Evolutionary conservation across 2,329 filamentous ascomycete genomes (phyloP), one percentile per base, ranked within the genome.

Genomic region (Exophiala sp.): DNA sequence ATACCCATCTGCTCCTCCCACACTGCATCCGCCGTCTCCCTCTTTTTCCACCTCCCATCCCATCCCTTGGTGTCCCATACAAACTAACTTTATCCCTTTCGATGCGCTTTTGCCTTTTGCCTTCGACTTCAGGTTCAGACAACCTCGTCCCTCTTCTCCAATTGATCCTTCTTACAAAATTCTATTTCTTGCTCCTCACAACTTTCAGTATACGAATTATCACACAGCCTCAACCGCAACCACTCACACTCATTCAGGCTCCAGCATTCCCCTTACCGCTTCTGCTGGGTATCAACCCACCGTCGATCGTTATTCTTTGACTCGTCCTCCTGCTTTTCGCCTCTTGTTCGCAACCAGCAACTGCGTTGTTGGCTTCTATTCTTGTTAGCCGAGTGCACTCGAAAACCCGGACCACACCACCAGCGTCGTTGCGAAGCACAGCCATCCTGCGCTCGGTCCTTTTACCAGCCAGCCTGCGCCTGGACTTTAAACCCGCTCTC

Each of bases 231-330:
- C 22, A 43, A 44, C 43, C 37, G 46, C 24, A 43, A 39, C 40
- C 37, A 45, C 43, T n/a, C 38, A 45, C 54, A 34, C 43, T 57
- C 54, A 45, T 54, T 54, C 54, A 57, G 54, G 54, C 54, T 51
- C 49, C 54, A 54, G 38, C 48, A 41, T 56, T 56, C 43, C 19
- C 42, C 37, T 45, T 48, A 48, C 50, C 46, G 21, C 39, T 44
- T 27, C 42, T 37, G 34, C 11, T 19, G 14, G 13, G 34, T 37
- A 16, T 44, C 30, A 43, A 42, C 50, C 50, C 46, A 43, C 48
- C 48, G 50, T 52, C 57, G 37, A 48, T 55, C 52, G 39, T 52
- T 55, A 50, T 48, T 45, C 45, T 43, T 40, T 41, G 40, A 42
- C 46, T 42, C 29, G 27, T 50, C 30, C 40, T 46, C 43, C 19